Base-by-base conservation (phyloP, 2,329 filamentous ascomycete genomes). In the Trichoderma endophyticum region DNA sequence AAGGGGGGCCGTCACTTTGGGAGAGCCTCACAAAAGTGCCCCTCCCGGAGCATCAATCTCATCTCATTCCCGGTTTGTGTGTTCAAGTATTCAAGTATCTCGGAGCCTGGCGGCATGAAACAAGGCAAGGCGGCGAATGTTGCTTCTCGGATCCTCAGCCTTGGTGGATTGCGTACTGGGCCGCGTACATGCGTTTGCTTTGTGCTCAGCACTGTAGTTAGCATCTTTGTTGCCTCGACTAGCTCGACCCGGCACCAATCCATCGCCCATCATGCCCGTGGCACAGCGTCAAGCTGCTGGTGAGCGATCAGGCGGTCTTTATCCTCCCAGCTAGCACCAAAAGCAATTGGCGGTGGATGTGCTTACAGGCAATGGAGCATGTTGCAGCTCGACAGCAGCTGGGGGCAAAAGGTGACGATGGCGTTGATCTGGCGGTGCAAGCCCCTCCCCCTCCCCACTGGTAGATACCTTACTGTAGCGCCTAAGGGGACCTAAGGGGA, bases 401-500 rank as follows among this genome's bases (percentile, higher is more conserved):
- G 48, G 64, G 64, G 30, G 30, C 32, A 21, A 36, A 51, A 32
- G 66, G 66, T 72, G 66, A 72, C 60, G 66, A 70, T 70, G 54
- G 65, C 59, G 65, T 70, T 72, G 71, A 70, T 70, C 71, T 72
- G 64, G 56, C 64, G 70, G 70, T 68, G 63, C 70, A 64, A 64
- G 65, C 65, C 54, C 62, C 54, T 60, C 70, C 43, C 61, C 61
- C 48, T 51, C 51, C 66, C 71, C 71, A 70, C 71, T 61, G 59
- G 39, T 60, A 57, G 59, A 32, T 64, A 57, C 71, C 66, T 63
- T 72, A 57, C 61, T 72, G 32, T 70, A 66, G 32, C 70, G 63
- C 61, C 61, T 26, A 36, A 39, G 59, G 51, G 24, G 28, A 65
- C 63, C 63, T 54, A 67, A 57, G 64, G 64, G 15, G 51, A 71